These are phyloP conservation scores for Orbilia ellipsospora DNA, from an alignment of 2,329 filamentous ascomycete species.

Conservation along the genomic window DNA sequence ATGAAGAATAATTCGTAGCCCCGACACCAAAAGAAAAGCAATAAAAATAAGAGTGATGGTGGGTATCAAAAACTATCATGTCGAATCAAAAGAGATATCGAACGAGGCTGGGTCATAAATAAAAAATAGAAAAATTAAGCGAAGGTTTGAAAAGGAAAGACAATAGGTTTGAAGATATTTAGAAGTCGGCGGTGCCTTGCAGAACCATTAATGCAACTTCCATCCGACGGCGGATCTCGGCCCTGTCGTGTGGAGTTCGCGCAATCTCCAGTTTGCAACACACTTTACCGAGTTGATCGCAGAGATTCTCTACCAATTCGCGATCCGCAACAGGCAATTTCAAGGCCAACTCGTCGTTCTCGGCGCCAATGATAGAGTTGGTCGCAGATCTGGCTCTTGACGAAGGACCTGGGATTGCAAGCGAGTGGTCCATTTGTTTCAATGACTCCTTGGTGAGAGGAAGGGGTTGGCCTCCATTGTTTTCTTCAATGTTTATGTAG, in stretches of 20 bases:
- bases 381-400: constrained; percentile 53
- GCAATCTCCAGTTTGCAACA: constrained; percentile 52
- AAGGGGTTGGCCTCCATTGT: constrained; percentile 12
- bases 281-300: constrained; percentile 52
- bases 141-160: constrained; percentile 31
- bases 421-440: constrained; percentile 32
- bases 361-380: constrained; percentile 54
- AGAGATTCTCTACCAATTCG: constrained; percentile 53
- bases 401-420: constrained; percentile 29
- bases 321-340: constrained; percentile 47
- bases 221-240: constrained; percentile 51
- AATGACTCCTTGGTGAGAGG: constrained; percentile 46
- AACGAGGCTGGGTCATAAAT: constrained; percentile 34
- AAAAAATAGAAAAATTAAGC: constrained; percentile 36
- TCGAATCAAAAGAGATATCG: constrained; percentile 38
- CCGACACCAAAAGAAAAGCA: constrained; percentile 56
- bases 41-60: constrained; percentile 55
- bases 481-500: constrained; percentile 21
- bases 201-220: constrained; percentile 55
- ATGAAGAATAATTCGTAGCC: constrained; percentile 51
- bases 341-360: constrained; percentile 48
- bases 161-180: constrained; percentile 41
- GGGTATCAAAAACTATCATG: constrained; percentile 51
- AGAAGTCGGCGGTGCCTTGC: constrained; percentile 42
- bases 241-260: constrained; percentile 24